Conservation (phyloP, 305 asterid genomes). For the Fraxinus baroniana region DNA sequence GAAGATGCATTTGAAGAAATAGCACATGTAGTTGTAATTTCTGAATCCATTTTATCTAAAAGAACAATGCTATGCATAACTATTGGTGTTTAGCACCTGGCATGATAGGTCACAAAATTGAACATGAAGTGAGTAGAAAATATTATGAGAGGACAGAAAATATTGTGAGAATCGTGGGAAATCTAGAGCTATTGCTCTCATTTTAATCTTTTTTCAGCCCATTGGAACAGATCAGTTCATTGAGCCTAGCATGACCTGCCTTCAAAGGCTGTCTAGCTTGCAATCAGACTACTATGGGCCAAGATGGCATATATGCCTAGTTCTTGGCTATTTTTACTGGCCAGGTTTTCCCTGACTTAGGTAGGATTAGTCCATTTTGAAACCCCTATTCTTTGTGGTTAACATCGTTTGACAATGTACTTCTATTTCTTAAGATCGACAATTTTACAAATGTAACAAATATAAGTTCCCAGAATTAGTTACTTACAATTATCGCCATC, state of each 20-base stretch:
- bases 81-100: no score
- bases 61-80: no score
- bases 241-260: neutral
- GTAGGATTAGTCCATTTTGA: neutral
- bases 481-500: neutral
- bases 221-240: no score
- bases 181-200: no score
- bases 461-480: neutral
- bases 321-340: neutral
- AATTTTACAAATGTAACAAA: no score
- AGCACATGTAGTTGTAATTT: no score
- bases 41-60: no score
- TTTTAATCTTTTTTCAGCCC: no score
- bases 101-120: no score
- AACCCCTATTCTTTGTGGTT: neutral
- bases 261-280: neutral
- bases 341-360: neutral
- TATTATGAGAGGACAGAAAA: neutral
- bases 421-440: neutral
- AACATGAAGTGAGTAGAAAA: no score
- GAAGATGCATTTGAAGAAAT: no score
- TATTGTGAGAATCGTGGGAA: neutral
- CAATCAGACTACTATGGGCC: neutral
- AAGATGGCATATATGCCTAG: neutral
- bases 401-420: neutral